Percentiles rank a stretch among this genome's conserved stretches.
Conservation (phyloP, 202 grass and related monocot species). For the Brachypodium distachyon region DNA sequence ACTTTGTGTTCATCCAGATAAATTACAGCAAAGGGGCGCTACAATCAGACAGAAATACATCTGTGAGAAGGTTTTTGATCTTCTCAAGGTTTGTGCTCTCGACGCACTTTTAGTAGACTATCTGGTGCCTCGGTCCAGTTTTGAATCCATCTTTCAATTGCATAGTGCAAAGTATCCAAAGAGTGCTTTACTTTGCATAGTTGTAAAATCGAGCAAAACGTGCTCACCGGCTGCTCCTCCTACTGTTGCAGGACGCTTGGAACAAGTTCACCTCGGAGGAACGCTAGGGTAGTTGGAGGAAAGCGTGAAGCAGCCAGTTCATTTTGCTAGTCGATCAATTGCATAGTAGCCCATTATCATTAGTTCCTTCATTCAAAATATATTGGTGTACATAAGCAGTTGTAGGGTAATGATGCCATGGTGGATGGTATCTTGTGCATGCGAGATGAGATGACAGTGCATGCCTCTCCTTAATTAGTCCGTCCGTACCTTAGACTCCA, state of each 20-base stretch:
- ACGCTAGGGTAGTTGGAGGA: constrained; percentile 25
- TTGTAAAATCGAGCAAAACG: too few species aligned
- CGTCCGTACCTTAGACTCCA: neutral
- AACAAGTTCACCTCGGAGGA: constrained; percentile 94
- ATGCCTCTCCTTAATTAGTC: neutral
- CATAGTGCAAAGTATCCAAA: neutral
- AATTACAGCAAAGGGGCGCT: constrained; percentile 90
- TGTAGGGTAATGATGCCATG: constrained; percentile 7
- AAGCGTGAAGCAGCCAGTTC: neutral
- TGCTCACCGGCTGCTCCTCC: too few species aligned
- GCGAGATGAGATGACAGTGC: neutral
- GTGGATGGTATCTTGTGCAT: neutral
- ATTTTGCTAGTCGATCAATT: constrained; percentile 20
- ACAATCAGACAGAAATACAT: constrained; percentile 90
- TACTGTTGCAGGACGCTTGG: constrained; percentile 74
- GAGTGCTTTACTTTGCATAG: too few species aligned
- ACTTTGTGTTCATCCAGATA: constrained; percentile 94
- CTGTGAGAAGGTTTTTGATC: constrained; percentile 99
- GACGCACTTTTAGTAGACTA: neutral
- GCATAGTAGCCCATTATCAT: constrained; percentile 24
- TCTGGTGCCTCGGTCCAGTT: neutral
- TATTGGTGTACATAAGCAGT: constrained; percentile 43
- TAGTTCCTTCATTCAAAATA: constrained; percentile 36
- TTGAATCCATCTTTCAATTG: neutral
- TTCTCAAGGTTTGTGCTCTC: constrained; percentile 62